Percentiles rank a stretch among this genome's conserved stretches.
These are phyloP conservation scores for Anisodus tanguticus DNA, from an alignment of 257 asterid species.

Conservation along the genomic window DNA sequence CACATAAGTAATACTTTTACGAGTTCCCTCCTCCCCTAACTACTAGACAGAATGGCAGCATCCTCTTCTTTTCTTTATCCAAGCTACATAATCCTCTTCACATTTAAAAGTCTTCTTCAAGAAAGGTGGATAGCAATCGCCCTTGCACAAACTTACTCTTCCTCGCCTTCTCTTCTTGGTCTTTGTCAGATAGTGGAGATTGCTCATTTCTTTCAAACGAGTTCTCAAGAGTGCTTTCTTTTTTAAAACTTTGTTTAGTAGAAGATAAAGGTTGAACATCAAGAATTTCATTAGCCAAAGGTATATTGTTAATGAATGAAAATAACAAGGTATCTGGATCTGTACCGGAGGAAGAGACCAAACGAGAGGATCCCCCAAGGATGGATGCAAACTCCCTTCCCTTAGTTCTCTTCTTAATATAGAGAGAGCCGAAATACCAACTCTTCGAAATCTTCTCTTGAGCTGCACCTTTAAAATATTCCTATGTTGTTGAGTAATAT, in stretches of 20 bases:
- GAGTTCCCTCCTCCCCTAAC: conserved; percentile 12
- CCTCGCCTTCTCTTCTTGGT: conserved; percentile 68
- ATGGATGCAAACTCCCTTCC: conserved; percentile 73
- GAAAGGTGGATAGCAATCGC: conserved; percentile 70
- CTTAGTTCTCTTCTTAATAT: conserved; percentile 63
- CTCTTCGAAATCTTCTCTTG: conserved; percentile 67
- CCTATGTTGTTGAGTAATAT: conserved; percentile 30
- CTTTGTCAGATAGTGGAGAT: conserved; percentile 63
- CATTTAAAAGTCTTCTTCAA: conserved; percentile 44
- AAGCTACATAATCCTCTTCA: conserved; percentile 30
- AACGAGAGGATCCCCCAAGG: conserved; percentile 58
- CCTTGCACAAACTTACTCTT: conserved; percentile 71
- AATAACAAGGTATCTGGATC: conserved; percentile 72
- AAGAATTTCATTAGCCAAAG: conserved; percentile 49
- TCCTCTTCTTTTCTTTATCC: conserved; percentile 17
- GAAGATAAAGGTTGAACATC: conserved; percentile 47
- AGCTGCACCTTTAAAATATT: conserved; percentile 45
- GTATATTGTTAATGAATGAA: conserved; percentile 66
- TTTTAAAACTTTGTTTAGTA: conserved; percentile 39
- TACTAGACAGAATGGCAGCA: conserved; percentile 16
- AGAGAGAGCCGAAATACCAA: conserved; percentile 55
- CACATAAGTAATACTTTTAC: conserved; percentile 20
- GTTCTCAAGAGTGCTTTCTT: conserved; percentile 44
- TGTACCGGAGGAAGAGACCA: conserved; percentile 49
- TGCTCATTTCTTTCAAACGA: conserved; percentile 52